Evolutionary conservation across 1,284 basidiomycete genomes (phyloP).

Genomic region (Apiotrichum gamsii): DNA sequence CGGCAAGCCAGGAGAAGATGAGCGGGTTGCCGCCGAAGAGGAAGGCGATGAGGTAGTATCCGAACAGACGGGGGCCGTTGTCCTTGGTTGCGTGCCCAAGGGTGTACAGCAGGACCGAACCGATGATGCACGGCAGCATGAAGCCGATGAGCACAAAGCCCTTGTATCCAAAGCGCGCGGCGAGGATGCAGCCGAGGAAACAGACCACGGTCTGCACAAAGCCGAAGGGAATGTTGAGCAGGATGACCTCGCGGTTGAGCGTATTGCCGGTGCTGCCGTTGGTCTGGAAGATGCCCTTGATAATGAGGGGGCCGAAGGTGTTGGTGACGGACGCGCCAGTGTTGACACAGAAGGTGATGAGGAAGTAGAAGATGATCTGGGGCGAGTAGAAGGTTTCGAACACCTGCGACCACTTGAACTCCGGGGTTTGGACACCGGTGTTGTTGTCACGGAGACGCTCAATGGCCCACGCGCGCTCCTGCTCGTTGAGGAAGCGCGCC

Average conservation of each 20-base stretch:
- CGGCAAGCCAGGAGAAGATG: conserved; percentile 28
- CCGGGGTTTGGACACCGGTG: conserved; percentile 29
- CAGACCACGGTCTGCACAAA: conserved; percentile 25
- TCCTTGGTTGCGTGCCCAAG: conserved; percentile 13
- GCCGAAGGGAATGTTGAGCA: conserved; percentile 44
- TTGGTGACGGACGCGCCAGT: conserved; percentile 29
- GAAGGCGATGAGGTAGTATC: conserved; percentile 28
- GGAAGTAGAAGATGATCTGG: conserved; percentile 28
- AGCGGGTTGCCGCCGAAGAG: conserved; percentile 36
- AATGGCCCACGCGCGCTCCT: conserved; percentile 36
- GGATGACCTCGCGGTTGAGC: conserved; percentile 35
- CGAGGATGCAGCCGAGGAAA: conserved; percentile 19
- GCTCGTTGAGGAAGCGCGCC: conserved; percentile 34
- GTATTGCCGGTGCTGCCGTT: conserved; percentile 29
- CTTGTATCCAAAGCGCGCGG: conserved; percentile 24
- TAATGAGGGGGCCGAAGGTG: conserved; percentile 41
- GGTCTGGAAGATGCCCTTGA: conserved; percentile 37
- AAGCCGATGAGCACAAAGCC: conserved; percentile 23
- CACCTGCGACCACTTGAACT: conserved; percentile 40
- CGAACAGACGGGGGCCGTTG: conserved; percentile 13
- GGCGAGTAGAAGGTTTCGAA: conserved; percentile 34
- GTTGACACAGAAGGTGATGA: conserved; percentile 29
- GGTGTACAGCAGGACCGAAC: conserved; percentile 33
- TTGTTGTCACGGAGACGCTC: conserved; percentile 45
- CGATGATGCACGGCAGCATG: conserved; percentile 33